Evolutionary conservation across 2,329 filamentous ascomycete species (phyloP).

Genomic region (Cladobotryum mycophilum): DNA sequence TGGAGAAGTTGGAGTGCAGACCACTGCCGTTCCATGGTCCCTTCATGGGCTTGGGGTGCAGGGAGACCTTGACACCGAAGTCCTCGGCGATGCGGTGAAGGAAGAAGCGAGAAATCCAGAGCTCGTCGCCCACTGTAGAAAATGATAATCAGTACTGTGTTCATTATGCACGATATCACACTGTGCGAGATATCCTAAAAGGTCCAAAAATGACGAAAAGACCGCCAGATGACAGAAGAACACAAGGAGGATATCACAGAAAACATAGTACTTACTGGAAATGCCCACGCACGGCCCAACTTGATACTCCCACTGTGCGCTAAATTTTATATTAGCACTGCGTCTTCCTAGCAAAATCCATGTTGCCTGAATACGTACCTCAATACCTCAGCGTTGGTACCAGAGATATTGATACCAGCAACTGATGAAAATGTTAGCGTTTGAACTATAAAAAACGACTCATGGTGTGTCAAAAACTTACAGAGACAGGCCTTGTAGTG

Average conservation of each 20-base stretch:
- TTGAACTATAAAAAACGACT: neutral
- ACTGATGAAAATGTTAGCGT: conserved; percentile 29
- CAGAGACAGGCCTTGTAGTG: conserved; percentile 62
- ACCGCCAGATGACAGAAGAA: neutral
- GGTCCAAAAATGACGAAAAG: neutral
- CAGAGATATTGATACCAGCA: conserved; percentile 86
- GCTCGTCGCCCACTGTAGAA: conserved; percentile 76
- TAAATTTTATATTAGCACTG: too few species aligned
- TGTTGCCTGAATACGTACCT: conserved; percentile 32
- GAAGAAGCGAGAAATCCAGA: conserved; percentile 82
- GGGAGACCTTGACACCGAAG: conserved; percentile 91
- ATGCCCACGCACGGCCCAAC: conserved; percentile 87
- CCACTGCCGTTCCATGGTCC: conserved; percentile 94
- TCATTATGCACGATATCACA: neutral
- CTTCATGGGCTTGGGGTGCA: conserved; percentile 90
- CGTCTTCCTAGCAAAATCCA: too few species aligned
- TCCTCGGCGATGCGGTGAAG: conserved; percentile 89
- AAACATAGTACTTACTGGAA: conserved; percentile 51
- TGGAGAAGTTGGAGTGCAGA: conserved; percentile 91
- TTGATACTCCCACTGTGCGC: conserved; percentile 93
- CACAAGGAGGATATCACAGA: neutral
- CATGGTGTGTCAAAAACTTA: conserved; percentile 17
- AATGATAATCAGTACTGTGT: conserved; percentile 20
- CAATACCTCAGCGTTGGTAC: conserved; percentile 99
- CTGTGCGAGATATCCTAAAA: neutral